phyloP scores from a whole-genome alignment of 176 grass and related monocot genomes.

The Luzula sylvatica region DNA sequence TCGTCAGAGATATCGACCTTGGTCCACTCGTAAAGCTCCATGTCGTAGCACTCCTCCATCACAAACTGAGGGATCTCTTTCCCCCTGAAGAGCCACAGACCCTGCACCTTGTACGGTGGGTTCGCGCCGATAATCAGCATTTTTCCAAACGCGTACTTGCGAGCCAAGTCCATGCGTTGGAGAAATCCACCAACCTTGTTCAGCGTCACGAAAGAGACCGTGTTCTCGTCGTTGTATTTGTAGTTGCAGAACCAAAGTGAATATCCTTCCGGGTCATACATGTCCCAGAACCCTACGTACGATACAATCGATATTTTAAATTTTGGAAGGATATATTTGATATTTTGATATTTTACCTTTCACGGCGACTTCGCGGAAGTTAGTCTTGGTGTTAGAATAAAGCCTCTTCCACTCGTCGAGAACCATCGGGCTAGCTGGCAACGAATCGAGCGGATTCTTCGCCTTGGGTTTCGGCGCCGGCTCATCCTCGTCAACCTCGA shows the following conservation, averaged over 20 bases:
- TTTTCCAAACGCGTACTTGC: conserved; percentile 85
- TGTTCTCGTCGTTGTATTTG: conserved; percentile 97
- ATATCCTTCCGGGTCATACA: conserved; percentile 96
- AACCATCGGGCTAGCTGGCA: conserved; percentile 82
- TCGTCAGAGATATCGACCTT: conserved; percentile 69
- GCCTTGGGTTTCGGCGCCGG: conserved; percentile 69
- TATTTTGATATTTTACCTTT: too few relatives aligned
- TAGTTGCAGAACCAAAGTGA: conserved; percentile 99
- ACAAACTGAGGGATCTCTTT: conserved; percentile 65
- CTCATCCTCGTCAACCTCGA: conserved; percentile 49
- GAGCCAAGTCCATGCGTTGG: conserved; percentile 81
- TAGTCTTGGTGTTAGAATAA: conserved; percentile 83
- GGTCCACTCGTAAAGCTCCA: conserved; percentile 74
- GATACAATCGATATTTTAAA: too few relatives aligned
- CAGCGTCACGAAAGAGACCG: conserved; percentile 67
- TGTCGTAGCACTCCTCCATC: conserved; percentile 70
- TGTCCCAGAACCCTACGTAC: conserved; percentile 92
- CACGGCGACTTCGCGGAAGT: conserved; percentile 78
- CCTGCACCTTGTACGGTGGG: conserved; percentile 72
- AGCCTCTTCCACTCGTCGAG: conserved; percentile 91
- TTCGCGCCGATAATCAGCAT: conserved; percentile 67
- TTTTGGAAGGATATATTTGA: too few relatives aligned
- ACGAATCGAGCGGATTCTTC: conserved; percentile 76
- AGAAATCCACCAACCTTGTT: conserved; percentile 96
- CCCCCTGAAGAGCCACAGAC: conserved; percentile 54